These are phyloP conservation scores for Apiospora saccharicola DNA, from an alignment of 2,329 filamentous ascomycete genomes.

Conservation along the genomic window DNA sequence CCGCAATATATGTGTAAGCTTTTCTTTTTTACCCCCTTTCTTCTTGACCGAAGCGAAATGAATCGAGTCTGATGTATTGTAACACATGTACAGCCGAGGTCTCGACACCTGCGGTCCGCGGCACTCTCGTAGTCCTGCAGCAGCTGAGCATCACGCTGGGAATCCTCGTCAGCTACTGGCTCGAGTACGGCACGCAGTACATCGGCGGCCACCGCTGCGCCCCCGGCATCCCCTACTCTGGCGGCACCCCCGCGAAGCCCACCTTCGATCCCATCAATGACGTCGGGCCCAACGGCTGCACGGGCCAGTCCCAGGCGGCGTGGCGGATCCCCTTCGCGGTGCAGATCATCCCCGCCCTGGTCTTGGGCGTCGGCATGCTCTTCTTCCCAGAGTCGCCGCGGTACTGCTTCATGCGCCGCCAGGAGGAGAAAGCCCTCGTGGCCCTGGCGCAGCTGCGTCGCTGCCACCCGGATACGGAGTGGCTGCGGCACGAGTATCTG, in stretches of 20 bases:
- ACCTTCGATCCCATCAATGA: constrained; percentile 53
- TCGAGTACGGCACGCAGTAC: constrained; percentile 50
- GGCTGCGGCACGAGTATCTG: constrained; percentile 43
- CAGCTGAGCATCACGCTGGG: constrained; percentile 52
- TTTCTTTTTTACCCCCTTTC: background rate
- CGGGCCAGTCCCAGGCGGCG: constrained; percentile 51
- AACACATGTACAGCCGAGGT: constrained; percentile 56
- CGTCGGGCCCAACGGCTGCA: constrained; percentile 50
- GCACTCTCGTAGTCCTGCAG: constrained; percentile 54
- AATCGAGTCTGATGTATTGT: constrained; percentile 31
- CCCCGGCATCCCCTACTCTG: constrained; percentile 54
- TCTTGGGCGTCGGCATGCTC: constrained; percentile 29
- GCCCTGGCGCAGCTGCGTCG: constrained; percentile 44
- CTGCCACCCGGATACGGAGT: constrained; percentile 41
- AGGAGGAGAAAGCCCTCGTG: constrained; percentile 42
- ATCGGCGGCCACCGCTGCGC: constrained; percentile 55
- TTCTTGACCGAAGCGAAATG: background rate
- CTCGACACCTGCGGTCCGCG: constrained; percentile 56
- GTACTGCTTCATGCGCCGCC: constrained; percentile 42
- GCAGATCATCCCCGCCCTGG: constrained; percentile 62
- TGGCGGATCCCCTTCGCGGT: constrained; percentile 58
- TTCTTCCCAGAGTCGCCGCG: constrained; percentile 45
- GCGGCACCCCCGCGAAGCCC: constrained; percentile 46
- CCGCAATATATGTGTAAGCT: constrained; percentile 37
- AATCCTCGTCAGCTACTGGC: constrained; percentile 52